These are phyloP conservation scores for Fusarium sororula DNA, from an alignment of 2,329 filamentous ascomycete species.

Conservation along the genomic window DNA sequence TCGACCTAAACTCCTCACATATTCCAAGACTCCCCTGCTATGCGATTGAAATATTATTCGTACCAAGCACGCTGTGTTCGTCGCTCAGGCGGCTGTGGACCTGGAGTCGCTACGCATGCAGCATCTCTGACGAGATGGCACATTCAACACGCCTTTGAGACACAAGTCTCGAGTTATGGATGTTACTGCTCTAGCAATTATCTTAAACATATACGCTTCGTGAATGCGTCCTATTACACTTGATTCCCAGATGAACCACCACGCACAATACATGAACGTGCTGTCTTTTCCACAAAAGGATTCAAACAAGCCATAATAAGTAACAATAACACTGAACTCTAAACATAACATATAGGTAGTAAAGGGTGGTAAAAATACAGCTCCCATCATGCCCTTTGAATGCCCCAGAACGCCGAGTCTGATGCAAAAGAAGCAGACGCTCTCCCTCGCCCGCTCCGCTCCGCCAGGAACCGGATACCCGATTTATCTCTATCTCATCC, in stretches of 20 bases:
- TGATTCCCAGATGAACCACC: neutral
- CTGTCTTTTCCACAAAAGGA: conserved; percentile 14
- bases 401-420: conserved; percentile 45
- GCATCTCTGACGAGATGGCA: neutral
- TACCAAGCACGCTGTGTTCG: neutral
- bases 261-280: conserved; percentile 1
- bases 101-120: neutral
- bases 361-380: conserved; percentile 29
- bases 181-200: neutral
- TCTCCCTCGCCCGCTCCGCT: conserved; percentile 28
- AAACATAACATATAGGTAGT: conserved; percentile 6
- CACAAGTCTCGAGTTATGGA: neutral
- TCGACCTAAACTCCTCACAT: neutral
- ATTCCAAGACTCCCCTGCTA: neutral
- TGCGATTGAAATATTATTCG: neutral
- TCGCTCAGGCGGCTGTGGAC: neutral
- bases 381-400: conserved; percentile 43
- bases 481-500: conserved; percentile 15
- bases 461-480: conserved; percentile 30
- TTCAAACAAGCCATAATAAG: conserved; percentile 17
- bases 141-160: neutral
- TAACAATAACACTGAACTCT: conserved; percentile 13
- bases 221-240: neutral
- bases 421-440: conserved; percentile 43
- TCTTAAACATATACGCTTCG: neutral